phyloP scores from a whole-genome alignment of 2,329 filamentous ascomycete species.

The Penicillium rolfsii region DNA sequence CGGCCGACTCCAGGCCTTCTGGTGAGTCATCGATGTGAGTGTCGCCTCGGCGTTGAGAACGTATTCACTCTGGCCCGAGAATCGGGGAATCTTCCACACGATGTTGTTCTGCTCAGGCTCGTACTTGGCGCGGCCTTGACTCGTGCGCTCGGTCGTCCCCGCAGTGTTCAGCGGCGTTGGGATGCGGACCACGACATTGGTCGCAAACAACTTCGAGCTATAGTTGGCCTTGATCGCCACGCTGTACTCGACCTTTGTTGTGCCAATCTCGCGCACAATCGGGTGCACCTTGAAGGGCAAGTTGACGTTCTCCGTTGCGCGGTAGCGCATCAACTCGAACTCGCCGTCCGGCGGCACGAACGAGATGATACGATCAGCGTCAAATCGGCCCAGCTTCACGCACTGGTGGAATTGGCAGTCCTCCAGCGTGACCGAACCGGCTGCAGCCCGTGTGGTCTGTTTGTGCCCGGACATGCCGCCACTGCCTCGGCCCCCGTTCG shows the following conservation, averaged over 20 bases:
- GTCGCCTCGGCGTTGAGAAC: conserved; percentile 92
- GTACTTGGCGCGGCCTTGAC: conserved; percentile 96
- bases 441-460: conserved; percentile 92
- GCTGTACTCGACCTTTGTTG: conserved; percentile 97
- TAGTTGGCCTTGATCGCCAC: conserved; percentile 98
- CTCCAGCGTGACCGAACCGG: conserved; percentile 91
- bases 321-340: conserved; percentile 98
- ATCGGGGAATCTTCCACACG: conserved; percentile 98
- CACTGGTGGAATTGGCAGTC: conserved; percentile 99
- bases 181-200: conserved; percentile 91
- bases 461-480: conserved; percentile 65
- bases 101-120: conserved; percentile 98
- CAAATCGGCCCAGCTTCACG: conserved; percentile 95
- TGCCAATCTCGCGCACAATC: conserved; percentile 96
- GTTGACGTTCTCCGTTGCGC: conserved; percentile 97
- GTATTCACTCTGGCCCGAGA: conserved; percentile 96
- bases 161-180: conserved; percentile 97
- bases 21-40: conserved; percentile 95
- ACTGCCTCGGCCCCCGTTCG: conserved; percentile 50
- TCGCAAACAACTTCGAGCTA: conserved; percentile 92
- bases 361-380: conserved; percentile 93
- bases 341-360: conserved; percentile 97
- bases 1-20: conserved; percentile 94
- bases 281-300: conserved; percentile 98
- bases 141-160: conserved; percentile 87